Percentiles rank a stretch among this genome's conserved stretches.
Evolutionary conservation across 2,329 filamentous ascomycete genomes (phyloP).

Genomic region (Xylaria sp.): DNA sequence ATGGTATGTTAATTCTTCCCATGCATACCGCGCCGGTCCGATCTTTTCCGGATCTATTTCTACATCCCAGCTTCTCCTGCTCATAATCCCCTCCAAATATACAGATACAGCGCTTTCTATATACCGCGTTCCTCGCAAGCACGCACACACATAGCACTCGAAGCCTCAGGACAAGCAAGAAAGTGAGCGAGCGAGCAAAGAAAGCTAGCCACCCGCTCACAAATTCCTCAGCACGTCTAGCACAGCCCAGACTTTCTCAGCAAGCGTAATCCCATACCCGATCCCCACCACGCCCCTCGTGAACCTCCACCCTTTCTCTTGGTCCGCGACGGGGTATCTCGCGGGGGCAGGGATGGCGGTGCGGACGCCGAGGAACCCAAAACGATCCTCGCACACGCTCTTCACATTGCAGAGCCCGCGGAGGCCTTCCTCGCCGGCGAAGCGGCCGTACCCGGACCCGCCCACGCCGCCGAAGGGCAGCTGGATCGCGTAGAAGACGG

Average conservation of each 20-base stretch:
- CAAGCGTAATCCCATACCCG: constrained; percentile 63
- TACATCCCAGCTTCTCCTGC: neutral
- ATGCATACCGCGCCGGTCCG: neutral
- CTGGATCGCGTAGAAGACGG: constrained; percentile 90
- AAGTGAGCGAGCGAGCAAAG: too few relatives aligned
- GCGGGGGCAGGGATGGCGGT: constrained; percentile 85
- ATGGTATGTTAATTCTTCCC: neutral
- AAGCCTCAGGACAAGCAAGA: too few relatives aligned
- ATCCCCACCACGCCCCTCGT: constrained; percentile 69
- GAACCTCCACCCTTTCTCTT: constrained; percentile 72
- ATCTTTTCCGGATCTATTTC: neutral
- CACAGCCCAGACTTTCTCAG: constrained; percentile 56
- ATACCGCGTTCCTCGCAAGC: neutral
- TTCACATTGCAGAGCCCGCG: constrained; percentile 88
- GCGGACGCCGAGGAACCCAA: constrained; percentile 68
- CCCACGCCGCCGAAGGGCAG: constrained; percentile 93
- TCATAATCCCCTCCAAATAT: too few relatives aligned
- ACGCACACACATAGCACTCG: neutral
- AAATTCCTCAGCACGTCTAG: constrained; percentile 56
- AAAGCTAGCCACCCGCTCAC: constrained; percentile 6
- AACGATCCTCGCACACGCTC: constrained; percentile 82
- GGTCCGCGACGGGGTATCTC: constrained; percentile 80
- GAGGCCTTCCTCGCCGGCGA: constrained; percentile 90
- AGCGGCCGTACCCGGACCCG: constrained; percentile 91
- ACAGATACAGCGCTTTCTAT: too few relatives aligned